phyloP scores from a whole-genome alignment of 352 stramenopile genomes.

The Nothophytophthora sp. region DNA sequence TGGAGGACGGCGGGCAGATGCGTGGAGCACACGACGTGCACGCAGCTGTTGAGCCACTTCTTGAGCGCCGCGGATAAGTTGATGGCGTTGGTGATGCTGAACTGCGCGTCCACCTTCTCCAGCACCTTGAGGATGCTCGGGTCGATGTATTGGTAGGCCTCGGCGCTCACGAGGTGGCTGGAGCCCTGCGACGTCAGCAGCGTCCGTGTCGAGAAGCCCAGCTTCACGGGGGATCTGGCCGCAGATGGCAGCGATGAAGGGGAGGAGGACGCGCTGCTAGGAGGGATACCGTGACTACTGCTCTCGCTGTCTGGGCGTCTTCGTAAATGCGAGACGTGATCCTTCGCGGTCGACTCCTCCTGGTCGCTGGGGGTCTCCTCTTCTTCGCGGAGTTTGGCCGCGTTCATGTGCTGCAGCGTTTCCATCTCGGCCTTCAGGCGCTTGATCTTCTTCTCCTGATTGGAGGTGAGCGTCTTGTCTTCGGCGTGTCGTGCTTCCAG shows the following conservation, averaged over 20 bases:
- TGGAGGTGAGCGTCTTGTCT: constrained; percentile 52
- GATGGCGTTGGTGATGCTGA: constrained; percentile 85
- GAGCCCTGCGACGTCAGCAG: no score
- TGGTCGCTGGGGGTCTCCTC: constrained; percentile 25
- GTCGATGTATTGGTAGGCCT: constrained; percentile 74
- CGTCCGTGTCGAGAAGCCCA: constrained; percentile 7
- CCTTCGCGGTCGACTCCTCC: neutral
- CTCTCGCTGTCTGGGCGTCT: neutral
- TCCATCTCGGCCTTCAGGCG: constrained; percentile 69
- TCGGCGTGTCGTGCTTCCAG: constrained; percentile 59
- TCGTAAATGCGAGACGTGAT: constrained; percentile 11
- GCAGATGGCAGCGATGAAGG: constrained; percentile 18
- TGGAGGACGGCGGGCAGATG: constrained; percentile 43
- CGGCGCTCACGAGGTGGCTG: constrained; percentile 35
- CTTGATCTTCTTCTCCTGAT: constrained; percentile 75
- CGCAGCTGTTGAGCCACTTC: constrained; percentile 74
- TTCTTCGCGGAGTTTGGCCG: constrained; percentile 35
- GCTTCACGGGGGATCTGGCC: neutral
- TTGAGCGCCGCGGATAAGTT: constrained; percentile 63
- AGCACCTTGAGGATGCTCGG: constrained; percentile 81
- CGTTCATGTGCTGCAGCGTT: constrained; percentile 71
- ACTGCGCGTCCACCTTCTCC: constrained; percentile 83
- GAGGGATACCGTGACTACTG: constrained; percentile 6
- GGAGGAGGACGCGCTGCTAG: constrained; percentile 18
- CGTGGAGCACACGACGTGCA: constrained; percentile 58